A percentile compares a stretch with the other conserved stretches of the same genome.
These are phyloP conservation scores for Daldinia eschscholtzii DNA, from an alignment of 2,329 filamentous ascomycete genomes.

Conservation along the genomic window DNA sequence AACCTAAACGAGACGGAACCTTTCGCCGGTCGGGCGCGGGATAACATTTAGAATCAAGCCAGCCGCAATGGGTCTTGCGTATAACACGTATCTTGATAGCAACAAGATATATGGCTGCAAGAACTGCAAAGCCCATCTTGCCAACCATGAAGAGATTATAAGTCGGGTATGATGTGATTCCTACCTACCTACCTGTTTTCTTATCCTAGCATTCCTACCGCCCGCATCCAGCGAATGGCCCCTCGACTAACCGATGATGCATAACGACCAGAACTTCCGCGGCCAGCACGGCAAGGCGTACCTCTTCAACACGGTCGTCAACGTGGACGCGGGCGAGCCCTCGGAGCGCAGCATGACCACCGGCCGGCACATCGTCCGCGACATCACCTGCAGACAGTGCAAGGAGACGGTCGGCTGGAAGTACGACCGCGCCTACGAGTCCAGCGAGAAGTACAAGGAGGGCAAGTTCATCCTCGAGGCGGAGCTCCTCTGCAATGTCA, in stretches of 20 bases:
- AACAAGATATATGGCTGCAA: slow-evolving; percentile 93
- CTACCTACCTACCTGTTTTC: slow-evolving; percentile 22
- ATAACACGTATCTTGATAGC: slow-evolving; percentile 91
- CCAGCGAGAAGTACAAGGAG: slow-evolving; percentile 97
- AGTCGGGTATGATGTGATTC: slow-evolving; percentile 74
- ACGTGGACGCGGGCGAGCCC: slow-evolving; percentile 85
- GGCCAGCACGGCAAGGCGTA: slow-evolving; percentile 98
- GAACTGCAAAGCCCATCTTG: slow-evolving; percentile 93
- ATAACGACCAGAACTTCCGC: slow-evolving; percentile 83
- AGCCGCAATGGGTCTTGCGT: slow-evolving; percentile 81
- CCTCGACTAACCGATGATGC: too few relatives aligned
- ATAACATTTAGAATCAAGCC: neutral
- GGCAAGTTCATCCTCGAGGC: slow-evolving; percentile 97
- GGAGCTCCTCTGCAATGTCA: slow-evolving; percentile 86
- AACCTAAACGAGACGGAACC: slow-evolving; percentile 3
- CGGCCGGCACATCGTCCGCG: slow-evolving; percentile 91
- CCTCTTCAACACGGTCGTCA: slow-evolving; percentile 94
- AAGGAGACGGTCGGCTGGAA: slow-evolving; percentile 96
- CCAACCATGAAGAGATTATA: slow-evolving; percentile 96
- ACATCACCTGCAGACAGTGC: slow-evolving; percentile 93
- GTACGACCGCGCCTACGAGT: slow-evolving; percentile 96
- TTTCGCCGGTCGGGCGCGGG: slow-evolving; percentile 4
- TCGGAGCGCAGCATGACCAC: slow-evolving; percentile 98
- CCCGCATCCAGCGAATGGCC: too few relatives aligned
- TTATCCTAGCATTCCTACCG: too few relatives aligned